Conservation (phyloP, 345 rosid genomes). For the Tarenaya hassleriana region DNA sequence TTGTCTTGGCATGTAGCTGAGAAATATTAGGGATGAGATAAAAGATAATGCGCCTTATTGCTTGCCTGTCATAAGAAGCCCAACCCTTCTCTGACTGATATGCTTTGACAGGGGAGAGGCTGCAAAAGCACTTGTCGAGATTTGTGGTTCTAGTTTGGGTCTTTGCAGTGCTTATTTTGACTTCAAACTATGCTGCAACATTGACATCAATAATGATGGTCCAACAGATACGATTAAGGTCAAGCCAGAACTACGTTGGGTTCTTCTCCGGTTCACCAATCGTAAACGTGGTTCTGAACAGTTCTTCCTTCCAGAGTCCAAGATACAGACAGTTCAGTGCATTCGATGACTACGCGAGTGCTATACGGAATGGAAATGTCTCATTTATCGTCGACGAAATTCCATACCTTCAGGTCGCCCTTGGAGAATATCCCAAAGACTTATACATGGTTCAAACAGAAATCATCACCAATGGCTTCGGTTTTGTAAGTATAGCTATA, state of each 20-base stretch:
- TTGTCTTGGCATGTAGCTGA: no score
- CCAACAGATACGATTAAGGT: constrained; percentile 22
- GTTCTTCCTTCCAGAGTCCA: background rate
- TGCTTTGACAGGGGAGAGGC: constrained; percentile 24
- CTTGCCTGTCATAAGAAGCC: no score
- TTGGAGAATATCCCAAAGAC: constrained; percentile 11
- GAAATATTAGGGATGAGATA: no score
- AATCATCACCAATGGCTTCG: constrained; percentile 22
- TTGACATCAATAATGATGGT: constrained; percentile 19
- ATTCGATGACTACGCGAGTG: constrained; percentile 12
- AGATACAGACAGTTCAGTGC: constrained; percentile 1
- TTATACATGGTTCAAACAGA: constrained; percentile 15
- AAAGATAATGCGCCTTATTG: no score
- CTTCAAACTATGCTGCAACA: constrained; percentile 30
- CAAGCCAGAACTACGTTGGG: no score
- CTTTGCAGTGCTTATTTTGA: constrained; percentile 21
- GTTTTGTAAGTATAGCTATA: constrained; percentile 22
- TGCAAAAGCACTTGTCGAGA: constrained; percentile 20
- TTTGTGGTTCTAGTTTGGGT: constrained; percentile 25
- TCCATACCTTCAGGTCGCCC: constrained; percentile 19
- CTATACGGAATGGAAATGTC: constrained; percentile 14
- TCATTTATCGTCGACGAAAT: constrained; percentile 18
- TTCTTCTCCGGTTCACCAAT: constrained; percentile 19
- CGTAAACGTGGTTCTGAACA: background rate
- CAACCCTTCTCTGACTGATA: background rate